Evolutionary conservation across 768 basidiomycete genomes (phyloP).

Genomic region (Gautieria morchelliformis): DNA sequence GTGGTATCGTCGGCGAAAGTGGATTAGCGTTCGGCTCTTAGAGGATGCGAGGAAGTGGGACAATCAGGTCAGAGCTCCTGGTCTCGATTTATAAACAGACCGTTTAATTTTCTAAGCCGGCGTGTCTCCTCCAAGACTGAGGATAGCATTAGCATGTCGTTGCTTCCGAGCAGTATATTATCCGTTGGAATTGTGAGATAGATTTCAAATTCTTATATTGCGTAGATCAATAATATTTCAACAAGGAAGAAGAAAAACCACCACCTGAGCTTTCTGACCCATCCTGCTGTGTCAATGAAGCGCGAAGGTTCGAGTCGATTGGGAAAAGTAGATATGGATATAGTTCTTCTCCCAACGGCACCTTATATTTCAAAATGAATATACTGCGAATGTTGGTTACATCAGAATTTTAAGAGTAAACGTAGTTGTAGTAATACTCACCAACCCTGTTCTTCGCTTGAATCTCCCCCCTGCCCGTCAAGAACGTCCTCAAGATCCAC

Average conservation of each 20-base stretch:
- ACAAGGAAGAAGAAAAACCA: conserved; percentile 19
- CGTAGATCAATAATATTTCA: conserved; percentile 20
- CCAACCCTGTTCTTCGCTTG: conserved; percentile 39
- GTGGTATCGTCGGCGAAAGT: too few relatives aligned
- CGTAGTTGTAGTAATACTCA: conserved; percentile 1
- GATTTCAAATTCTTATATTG: conserved; percentile 27
- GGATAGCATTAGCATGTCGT: background rate
- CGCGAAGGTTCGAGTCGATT: conserved; percentile 42
- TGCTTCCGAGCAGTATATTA: background rate
- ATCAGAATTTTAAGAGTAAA: conserved; percentile 4
- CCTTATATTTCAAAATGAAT: conserved; percentile 37
- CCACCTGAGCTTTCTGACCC: conserved; percentile 28
- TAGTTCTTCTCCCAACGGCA: conserved; percentile 8
- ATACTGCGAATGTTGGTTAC: conserved; percentile 24
- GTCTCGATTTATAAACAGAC: background rate
- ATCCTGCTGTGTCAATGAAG: conserved; percentile 46
- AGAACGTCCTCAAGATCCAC: background rate
- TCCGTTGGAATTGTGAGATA: background rate
- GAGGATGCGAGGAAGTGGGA: background rate
- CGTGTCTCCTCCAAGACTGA: conserved; percentile 3
- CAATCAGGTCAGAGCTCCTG: background rate
- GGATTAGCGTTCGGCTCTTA: background rate
- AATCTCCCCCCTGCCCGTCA: conserved; percentile 14
- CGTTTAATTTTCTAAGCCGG: background rate
- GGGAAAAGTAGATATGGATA: conserved; percentile 35